Conservation (phyloP, 208 protist species). For the Leishmania tropica region DNA sequence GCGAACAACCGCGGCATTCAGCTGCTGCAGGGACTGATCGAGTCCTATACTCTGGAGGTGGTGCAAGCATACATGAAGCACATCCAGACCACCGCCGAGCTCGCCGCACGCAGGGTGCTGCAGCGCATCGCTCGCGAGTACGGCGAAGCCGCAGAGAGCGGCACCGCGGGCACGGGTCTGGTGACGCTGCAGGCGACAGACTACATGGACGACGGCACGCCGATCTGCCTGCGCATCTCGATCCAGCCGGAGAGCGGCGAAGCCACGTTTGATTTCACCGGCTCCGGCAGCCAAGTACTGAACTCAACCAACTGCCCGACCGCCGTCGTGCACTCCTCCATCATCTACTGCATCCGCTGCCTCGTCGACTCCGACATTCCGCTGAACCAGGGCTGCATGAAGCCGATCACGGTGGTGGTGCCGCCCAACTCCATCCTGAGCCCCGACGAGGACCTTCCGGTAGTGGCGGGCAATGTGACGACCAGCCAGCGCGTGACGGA, state of each 20-base stretch:
- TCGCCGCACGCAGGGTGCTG: constrained; percentile 91
- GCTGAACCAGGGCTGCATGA: constrained; percentile 95
- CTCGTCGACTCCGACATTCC: constrained; percentile 94
- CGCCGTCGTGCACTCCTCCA: constrained; percentile 90
- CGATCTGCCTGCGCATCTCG: constrained; percentile 79
- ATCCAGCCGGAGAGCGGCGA: constrained; percentile 71
- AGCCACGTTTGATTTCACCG: constrained; percentile 94
- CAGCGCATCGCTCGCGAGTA: constrained; percentile 48
- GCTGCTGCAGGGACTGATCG: constrained; percentile 89
- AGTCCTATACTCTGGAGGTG: constrained; percentile 75
- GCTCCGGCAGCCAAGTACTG: constrained; percentile 87
- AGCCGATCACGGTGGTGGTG: constrained; percentile 83
- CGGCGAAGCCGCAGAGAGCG: constrained; percentile 25
- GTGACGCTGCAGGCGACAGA: constrained; percentile 52
- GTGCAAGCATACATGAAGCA: constrained; percentile 96
- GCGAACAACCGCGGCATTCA: constrained; percentile 94
- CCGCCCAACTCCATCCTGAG: constrained; percentile 75
- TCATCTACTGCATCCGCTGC: constrained; percentile 96
- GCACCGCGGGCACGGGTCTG: constrained; percentile 7
- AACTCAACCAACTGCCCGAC: constrained; percentile 94
- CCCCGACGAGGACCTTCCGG: constrained; percentile 85
- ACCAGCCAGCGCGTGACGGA: constrained; percentile 96
- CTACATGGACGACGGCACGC: constrained; percentile 96
- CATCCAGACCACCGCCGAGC: constrained; percentile 92
- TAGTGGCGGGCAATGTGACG: constrained; percentile 96